These are phyloP conservation scores for Aspergillus spinulosporus DNA, from an alignment of 2,329 filamentous ascomycete genomes.

Conservation along the genomic window DNA sequence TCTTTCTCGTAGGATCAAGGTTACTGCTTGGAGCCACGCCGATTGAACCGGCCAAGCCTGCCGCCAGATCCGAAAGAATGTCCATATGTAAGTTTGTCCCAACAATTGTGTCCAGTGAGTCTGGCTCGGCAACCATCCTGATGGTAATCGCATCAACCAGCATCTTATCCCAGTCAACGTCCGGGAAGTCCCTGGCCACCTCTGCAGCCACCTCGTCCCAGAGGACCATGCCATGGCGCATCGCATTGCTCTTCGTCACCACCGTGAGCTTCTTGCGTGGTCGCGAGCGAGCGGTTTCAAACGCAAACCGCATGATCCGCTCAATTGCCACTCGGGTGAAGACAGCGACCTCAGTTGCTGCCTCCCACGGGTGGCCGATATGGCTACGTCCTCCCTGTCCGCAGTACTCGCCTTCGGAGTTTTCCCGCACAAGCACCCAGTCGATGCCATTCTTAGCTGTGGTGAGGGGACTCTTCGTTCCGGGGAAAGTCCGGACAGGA, in stretches of 20 bases:
- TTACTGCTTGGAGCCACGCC: constrained; percentile 70
- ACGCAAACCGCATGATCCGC: constrained; percentile 55
- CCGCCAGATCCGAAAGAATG: constrained; percentile 68
- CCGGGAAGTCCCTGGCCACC: constrained; percentile 52
- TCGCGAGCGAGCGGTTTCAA: constrained; percentile 51
- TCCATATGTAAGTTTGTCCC: constrained; percentile 61
- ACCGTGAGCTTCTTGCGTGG: constrained; percentile 53
- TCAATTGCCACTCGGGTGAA: constrained; percentile 56
- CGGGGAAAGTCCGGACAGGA: constrained; percentile 52
- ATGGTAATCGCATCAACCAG: constrained; percentile 59
- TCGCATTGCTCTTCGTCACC: constrained; percentile 58
- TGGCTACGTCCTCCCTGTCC: constrained; percentile 57
- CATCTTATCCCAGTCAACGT: constrained; percentile 57
- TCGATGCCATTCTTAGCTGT: constrained; percentile 53
- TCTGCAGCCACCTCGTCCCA: constrained; percentile 56
- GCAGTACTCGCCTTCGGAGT: constrained; percentile 58
- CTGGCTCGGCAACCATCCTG: constrained; percentile 54
- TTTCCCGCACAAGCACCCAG: constrained; percentile 58
- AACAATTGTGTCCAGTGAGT: constrained; percentile 54
- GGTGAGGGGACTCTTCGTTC: constrained; percentile 53
- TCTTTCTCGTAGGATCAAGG: constrained; percentile 62
- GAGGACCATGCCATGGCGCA: constrained; percentile 57
- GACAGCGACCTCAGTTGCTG: constrained; percentile 54
- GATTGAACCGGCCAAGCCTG: constrained; percentile 67
- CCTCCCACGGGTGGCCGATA: constrained; percentile 53